Evolutionary conservation across 352 stramenopile genomes (phyloP).

Genomic region (Phytophthora quininea): DNA sequence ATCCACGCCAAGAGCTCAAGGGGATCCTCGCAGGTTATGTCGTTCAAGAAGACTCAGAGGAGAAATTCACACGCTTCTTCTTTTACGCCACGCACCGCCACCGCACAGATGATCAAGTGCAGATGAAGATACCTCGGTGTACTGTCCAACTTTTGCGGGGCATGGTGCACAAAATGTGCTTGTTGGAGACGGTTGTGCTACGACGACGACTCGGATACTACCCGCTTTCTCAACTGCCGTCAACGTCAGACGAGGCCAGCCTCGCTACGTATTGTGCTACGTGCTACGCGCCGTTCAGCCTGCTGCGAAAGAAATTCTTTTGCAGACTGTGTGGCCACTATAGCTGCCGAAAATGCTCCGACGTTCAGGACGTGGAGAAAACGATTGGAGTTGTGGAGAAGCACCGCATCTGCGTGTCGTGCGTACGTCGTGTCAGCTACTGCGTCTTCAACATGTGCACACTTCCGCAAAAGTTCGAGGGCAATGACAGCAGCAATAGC

Average conservation of each 20-base stretch:
- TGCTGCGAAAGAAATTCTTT: conserved; percentile 57
- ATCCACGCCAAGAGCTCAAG: conserved; percentile 33
- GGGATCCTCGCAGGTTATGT: conserved; percentile 63
- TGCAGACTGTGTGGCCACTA: conserved; percentile 63
- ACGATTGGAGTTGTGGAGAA: background rate
- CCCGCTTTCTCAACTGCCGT: conserved; percentile 36
- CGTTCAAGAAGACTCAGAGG: conserved; percentile 58
- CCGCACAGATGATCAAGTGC: conserved; percentile 1
- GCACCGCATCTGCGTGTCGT: conserved; percentile 54
- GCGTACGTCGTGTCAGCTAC: conserved; percentile 53
- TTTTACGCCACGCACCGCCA: conserved; percentile 56
- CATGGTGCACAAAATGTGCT: conserved; percentile 48
- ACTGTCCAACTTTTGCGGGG: conserved; percentile 52
- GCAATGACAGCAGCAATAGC: conserved; percentile 28
- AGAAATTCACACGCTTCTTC: conserved; percentile 69
- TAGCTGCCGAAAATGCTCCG: conserved; percentile 61
- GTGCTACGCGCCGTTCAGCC: conserved; percentile 49
- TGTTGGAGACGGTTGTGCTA: conserved; percentile 49
- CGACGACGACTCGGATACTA: conserved; percentile 63
- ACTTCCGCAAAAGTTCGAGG: conserved; percentile 34
- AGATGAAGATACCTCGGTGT: conserved; percentile 35
- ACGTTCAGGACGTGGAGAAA: conserved; percentile 46
- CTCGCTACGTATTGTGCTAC: conserved; percentile 47
- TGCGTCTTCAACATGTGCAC: conserved; percentile 51
- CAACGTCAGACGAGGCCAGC: conserved; percentile 22